Conservation (phyloP, 1,284 basidiomycete genomes). For the Microbotryum lychnidis-dioicae region DNA sequence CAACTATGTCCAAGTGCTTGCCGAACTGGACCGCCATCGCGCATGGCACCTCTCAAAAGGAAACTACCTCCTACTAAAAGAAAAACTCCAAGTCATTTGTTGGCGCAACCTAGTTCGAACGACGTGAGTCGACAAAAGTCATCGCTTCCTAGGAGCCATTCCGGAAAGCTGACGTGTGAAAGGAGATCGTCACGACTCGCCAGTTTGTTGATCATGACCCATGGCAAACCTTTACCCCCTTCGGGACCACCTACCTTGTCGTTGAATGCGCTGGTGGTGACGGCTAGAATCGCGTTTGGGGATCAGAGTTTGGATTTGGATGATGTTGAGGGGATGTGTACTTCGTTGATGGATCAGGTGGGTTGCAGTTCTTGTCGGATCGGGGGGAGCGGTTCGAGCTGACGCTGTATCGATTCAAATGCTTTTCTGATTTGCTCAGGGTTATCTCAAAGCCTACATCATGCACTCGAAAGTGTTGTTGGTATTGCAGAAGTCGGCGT, state of each 20-base stretch:
- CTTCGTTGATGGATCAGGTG: conserved; percentile 42
- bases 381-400: background rate
- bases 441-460: conserved; percentile 43
- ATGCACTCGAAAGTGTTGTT: conserved; percentile 39
- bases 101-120: conserved; percentile 42
- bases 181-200: background rate
- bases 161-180: no score
- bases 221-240: conserved; percentile 20
- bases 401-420: background rate
- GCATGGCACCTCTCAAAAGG: conserved; percentile 39
- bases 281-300: conserved; percentile 38
- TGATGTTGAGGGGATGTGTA: conserved; percentile 42
- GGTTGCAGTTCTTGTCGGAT: background rate
- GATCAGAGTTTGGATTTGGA: conserved; percentile 37
- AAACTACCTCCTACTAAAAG: conserved; percentile 40
- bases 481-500: conserved; percentile 40
- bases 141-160: no score
- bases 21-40: conserved; percentile 36
- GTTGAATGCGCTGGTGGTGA: conserved; percentile 33
- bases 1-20: conserved; percentile 34
- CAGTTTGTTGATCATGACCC: conserved; percentile 24
- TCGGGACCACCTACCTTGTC: conserved; percentile 38
- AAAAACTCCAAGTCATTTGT: conserved; percentile 41
- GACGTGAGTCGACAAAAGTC: conserved; percentile 32
- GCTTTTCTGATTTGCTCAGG: conserved; percentile 27